phyloP scores from a whole-genome alignment of 2,329 filamentous ascomycete species.

The Cordyceps fumosorosea region DNA sequence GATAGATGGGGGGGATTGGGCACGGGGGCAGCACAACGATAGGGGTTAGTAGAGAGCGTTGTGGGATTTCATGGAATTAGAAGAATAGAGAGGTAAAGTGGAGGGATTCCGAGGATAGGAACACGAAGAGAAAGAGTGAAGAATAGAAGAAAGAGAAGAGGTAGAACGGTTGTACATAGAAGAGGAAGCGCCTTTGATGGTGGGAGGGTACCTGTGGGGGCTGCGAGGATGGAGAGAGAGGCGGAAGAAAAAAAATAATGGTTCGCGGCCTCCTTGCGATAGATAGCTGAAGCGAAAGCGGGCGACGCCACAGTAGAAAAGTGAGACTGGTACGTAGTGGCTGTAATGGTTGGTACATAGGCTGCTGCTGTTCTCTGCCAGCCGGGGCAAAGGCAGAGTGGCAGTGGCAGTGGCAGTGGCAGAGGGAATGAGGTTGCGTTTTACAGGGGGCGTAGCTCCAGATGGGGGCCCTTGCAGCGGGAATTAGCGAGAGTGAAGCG shows the following conservation, averaged over 20 bases:
- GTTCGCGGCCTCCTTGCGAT: not conserved
- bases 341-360: not conserved
- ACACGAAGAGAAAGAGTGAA: not conserved
- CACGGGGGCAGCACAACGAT: not conserved
- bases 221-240: not conserved
- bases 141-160: not conserved
- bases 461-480: not conserved
- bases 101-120: not conserved
- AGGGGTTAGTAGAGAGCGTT: not conserved
- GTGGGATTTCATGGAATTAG: not conserved
- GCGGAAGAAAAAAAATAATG: not conserved
- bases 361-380: no score
- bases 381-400: no score
- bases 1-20: not conserved
- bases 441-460: not conserved
- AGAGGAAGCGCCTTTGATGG: not conserved
- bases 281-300: not conserved
- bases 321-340: not conserved
- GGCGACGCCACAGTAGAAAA: not conserved
- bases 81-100: not conserved
- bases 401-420: no score
- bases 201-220: not conserved
- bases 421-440: not conserved
- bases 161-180: not conserved
- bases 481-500: no score